Base-by-base conservation (phyloP, 179 eudicot species). In the Carnegiea gigantea region DNA sequence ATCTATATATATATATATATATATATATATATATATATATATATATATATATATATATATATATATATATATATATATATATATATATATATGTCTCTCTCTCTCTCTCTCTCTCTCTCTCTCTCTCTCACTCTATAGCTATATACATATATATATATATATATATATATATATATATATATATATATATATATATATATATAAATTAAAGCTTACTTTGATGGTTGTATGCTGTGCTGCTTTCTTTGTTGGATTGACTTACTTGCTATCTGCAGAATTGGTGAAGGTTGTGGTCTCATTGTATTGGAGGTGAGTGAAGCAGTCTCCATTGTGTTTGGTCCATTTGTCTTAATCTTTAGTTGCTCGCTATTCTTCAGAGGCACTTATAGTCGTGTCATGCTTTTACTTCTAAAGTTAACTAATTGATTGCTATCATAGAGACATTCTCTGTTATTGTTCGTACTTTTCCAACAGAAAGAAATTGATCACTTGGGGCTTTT, bases 241-340 rank as follows among this genome's bases (percentile, higher is more conserved):
- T 78, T 54, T 23, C 5, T 7, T 77, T 49, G 51, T 70, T 51
- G 43, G 48, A 76, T 38, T 83, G 43, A 64, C 79, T 78, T 78
- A 75, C 44, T 75, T 64, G 73, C 53, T 71, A 46, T 79, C 83
- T 85, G 79, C 95, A 95, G 99, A 80, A 94, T 96, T 70, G 97
- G 98, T 78, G 98, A 96, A 90, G 99, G 99, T 70, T 88, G 93
- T 81, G 98, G 99, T 80, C 83, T 93, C 80, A 79, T 96, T 81
- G 97, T 96, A 48, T 88, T 96, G 89, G 99, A 96, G 95, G 99
- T 94, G 84, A 94, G 97, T 86, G 23, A 24, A 24, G 64, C 46
- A 28, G 64, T 80, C 38, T 43, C 44, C 76, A 21, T 21, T 6
- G 26, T 74, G 70, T 21, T 60, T 17, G 26, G 18, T 44, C 51